These are phyloP conservation scores for Quercus agrifolia DNA, from an alignment of 306 rosid genomes.

Conservation along the genomic window DNA sequence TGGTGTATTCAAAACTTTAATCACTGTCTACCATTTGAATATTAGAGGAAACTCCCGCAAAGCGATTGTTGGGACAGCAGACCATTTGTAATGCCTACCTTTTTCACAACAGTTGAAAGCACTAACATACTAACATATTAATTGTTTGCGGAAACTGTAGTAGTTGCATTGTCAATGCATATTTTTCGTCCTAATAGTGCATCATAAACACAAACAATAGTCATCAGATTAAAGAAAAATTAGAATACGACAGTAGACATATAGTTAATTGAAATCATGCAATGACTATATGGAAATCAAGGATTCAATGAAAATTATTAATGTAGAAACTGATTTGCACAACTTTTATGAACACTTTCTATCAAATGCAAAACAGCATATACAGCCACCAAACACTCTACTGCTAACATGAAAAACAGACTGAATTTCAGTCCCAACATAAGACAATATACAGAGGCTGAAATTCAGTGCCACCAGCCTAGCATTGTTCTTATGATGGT, in stretches of 20 bases:
- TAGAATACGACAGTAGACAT: neutral
- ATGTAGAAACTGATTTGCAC: neutral
- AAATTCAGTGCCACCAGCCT: too few species aligned
- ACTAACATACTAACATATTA: too few species aligned
- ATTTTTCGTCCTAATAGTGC: constrained; percentile 56
- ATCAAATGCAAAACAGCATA: too few species aligned
- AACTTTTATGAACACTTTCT: neutral
- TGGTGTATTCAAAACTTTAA: neutral
- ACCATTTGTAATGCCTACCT: neutral
- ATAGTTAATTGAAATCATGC: neutral
- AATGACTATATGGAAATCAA: neutral
- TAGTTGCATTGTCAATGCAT: constrained; percentile 57
- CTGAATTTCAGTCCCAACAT: too few species aligned
- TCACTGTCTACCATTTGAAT: neutral
- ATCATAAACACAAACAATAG: neutral
- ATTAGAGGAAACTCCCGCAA: neutral
- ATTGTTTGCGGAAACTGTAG: constrained; percentile 69
- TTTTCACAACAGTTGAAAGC: too few species aligned
- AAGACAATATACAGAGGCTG: neutral
- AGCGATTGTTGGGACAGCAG: neutral
- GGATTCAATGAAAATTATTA: neutral
- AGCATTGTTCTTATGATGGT: too few species aligned
- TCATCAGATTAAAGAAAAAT: neutral
- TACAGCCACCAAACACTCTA: too few species aligned
- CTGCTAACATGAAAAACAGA: too few species aligned